Evolutionary conservation across 108 stramenopile genomes (phyloP), one percentile per base, ranked within the genome.

Genomic region (Cyclotella sp.): DNA sequence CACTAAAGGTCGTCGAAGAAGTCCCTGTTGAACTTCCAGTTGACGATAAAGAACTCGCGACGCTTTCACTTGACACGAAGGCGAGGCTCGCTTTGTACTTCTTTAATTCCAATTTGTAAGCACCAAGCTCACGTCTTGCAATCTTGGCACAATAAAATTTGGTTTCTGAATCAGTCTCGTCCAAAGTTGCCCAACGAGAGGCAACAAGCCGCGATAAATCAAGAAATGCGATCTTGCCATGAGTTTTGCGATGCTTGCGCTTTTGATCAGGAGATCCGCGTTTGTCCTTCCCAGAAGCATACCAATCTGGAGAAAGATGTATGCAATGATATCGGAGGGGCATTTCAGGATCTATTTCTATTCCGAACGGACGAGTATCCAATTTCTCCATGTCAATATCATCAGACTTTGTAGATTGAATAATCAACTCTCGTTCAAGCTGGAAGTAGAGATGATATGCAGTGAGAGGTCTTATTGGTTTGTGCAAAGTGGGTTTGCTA

Each of bases 141-240:
- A 77, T 43, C 8, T 63, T 68, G 18, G 42, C 24, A 22, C 68
- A 67, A 42, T 34, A 70, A 0, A 43, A 43, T 49, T 77, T 77
- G 22, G 68, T 77, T 21, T 77, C 76, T 26, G 61, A 27, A 60
- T 77, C 68, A 22, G 46, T 15, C 26, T 68, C 22, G 12, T 70
- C 68, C 47, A 77, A 45, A 27, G 57, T 60, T 9, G 68, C 59
- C 91, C 91, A 92, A 44, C 79, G 72, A n/a, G 65, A 58, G 9
- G 86, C 85, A 46, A 92, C 87, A 12, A 67, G 47, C 22, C 84
- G 65, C 10, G 91, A 88, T 67, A 92, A 66, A 26, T 92, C 91
- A 10, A 79, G 76, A 54, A 92, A 90, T 14, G 87, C 89, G 29
- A 92, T 84, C 73, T 89, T 92, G 19, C 89, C 87, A 69, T 90